Base-by-base conservation (phyloP, 2,329 filamentous ascomycete species). In the Diaporthe batatas region DNA sequence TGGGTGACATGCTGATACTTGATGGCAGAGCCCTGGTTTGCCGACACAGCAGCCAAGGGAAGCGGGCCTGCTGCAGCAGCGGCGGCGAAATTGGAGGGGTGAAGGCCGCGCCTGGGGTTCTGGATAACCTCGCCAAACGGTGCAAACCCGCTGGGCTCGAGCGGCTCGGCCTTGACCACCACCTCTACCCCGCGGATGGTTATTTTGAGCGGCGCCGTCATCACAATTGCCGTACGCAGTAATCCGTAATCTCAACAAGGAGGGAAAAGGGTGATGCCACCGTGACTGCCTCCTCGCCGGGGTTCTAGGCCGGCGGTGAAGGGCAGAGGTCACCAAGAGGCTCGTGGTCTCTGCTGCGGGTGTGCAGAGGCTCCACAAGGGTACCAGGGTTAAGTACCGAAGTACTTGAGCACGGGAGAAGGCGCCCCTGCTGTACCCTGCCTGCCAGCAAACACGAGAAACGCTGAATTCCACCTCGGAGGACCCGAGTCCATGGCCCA, bases 11-110 rank as follows among this genome's bases (percentile, higher is more conserved):
- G 89, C 74, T 92, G 88, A 82, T 96, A 97, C 82, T 97, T 97
- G 79, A 96, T 90, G 21, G 96, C 96, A 29, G 91, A 92, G 78
- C 94, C 94, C 85, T 98, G 95, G 85, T 98, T 98, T 59, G 91
- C 89, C 3, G 90, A 86, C 6, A 91, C 84, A 71, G 88, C 84
- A 75, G 86, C 84, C 78, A 84, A 81, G 34, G 87, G 84, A 47
- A 82, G 79, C n/a, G 54, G 70, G 2, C 67, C 69, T 34, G 75
- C 32, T 42, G 72, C 75, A 51, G 75, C 72, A 73, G 75, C 32
- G 39, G 72, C 75, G 54, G 75, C 72, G 73, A 79, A 78, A 76
- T 82, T 82, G 70, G 84, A 85, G 67, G 89, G 86, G 75, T 88
- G 83, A 76, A 91, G 80, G 78, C 86, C 82, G 55, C 89, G 87